Evolutionary conservation across 805 yeast species (phyloP), one percentile per base, ranked within the genome.

Genomic region (Candida golubevii): DNA sequence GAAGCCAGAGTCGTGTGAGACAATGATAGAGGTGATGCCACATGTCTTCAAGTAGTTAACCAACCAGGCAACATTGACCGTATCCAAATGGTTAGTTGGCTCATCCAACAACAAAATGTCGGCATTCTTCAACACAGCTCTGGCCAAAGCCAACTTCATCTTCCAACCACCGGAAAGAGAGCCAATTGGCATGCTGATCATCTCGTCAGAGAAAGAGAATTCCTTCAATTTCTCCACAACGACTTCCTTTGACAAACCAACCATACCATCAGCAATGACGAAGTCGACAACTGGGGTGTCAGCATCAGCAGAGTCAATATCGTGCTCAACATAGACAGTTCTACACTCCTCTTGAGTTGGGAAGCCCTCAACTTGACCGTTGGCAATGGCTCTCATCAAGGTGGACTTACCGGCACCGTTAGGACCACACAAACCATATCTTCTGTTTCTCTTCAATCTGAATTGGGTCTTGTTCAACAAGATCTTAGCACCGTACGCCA

Each of bases 91-190:
- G 87, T 91, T 91, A 69, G 99, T 91, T 78, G 99, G 99, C 83
- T 91, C 99, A 81, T 91, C 99, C 74, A 91, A 85, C 75, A 91
- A 80, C 74, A 91, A 80, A 69, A 91, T 93, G 75, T 88, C 96
- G 67, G 99, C 98, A 77, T 90, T 90, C 82, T 87, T 88, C 77
- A 91, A 83, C 67, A 91, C 97, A 68, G 99, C 99, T 79, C 97
- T 88, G 63, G 99, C 98, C 67, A 91, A 82, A 70, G 98, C 98
- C 74, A 91, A 83, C 79, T 93, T 93, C 99, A 91, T 91, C 85
- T 93, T 93, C 99, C 99, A 91, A 83, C 99, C 99, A 85, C 99
- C 99, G 67, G 99, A 93, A 62, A 93, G 82, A 56, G 97, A 87
- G 67, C 88, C 82, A 72, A 91, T 91, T 67, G 97, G 95, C 95